These are phyloP conservation scores for Dendrobium chrysotoxum DNA, from an alignment of 106 monocot genomes.

Conservation along the genomic window DNA sequence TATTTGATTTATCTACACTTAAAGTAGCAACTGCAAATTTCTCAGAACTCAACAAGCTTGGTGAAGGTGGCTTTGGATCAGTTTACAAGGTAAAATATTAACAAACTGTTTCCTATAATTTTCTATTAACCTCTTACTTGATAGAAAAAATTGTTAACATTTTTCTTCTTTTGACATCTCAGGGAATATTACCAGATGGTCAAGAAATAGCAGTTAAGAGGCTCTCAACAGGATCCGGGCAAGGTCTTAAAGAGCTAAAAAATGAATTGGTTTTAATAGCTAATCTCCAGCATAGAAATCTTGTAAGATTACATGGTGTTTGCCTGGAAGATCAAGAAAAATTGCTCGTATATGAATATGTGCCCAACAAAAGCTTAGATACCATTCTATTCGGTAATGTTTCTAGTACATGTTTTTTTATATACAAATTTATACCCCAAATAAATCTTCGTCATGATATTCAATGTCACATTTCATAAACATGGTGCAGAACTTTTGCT, in stretches of 20 bases:
- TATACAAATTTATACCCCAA: not conserved
- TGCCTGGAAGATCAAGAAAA: conserved; percentile 1
- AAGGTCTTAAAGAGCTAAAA: conserved; percentile 34
- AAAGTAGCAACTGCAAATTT: conserved; percentile 13
- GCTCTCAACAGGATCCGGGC: conserved; percentile 15
- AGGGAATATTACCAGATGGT: conserved; percentile 21
- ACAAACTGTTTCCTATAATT: not conserved
- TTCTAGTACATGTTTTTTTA: conserved; percentile 7
- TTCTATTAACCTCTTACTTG: not conserved
- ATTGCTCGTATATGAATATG: not conserved
- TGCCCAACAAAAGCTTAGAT: not conserved
- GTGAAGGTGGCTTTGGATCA: conserved; percentile 35
- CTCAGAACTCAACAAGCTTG: conserved; percentile 20
- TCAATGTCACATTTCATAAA: not conserved
- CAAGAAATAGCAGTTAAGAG: conserved; percentile 42
- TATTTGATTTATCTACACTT: conserved; percentile 14
- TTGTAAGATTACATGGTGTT: not conserved
- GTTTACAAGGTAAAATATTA: conserved; percentile 2
- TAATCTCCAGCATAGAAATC: conserved; percentile 13
- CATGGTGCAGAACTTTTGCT: not conserved
- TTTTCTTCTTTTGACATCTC: not conserved
- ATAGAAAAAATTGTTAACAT: not conserved
- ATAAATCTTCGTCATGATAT: not conserved
- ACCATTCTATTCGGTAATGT: conserved; percentile 1
- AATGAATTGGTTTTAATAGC: conserved; percentile 36